Conservation (phyloP, 441 rosid species). For the Corymbia citriodora region DNA sequence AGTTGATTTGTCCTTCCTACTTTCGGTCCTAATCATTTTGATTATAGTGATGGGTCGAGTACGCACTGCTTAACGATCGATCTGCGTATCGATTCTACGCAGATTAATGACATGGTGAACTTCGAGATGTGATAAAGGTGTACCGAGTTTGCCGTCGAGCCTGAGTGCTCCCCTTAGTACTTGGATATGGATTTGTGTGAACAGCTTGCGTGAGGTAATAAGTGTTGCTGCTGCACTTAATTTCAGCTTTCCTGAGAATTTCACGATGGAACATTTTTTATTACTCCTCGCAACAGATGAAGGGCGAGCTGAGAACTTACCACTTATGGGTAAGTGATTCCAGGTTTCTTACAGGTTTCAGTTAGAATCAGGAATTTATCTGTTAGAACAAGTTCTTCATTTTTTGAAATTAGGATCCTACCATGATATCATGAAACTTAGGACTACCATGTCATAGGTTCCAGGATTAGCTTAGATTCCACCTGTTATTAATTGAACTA, state of each 20-base stretch:
- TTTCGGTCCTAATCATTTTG: conserved; percentile 40
- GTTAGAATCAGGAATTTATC: too few relatives aligned
- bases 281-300: background rate
- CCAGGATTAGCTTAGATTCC: too few relatives aligned
- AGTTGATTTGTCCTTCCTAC: conserved; percentile 34
- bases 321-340: background rate
- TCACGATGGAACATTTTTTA: background rate
- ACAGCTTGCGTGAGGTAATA: background rate
- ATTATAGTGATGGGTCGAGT: conserved; percentile 40
- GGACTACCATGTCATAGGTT: too few relatives aligned
- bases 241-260: background rate
- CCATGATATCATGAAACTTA: too few relatives aligned
- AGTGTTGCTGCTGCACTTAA: background rate
- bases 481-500: too few relatives aligned
- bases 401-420: too few relatives aligned
- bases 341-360: too few relatives aligned
- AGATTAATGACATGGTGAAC: background rate
- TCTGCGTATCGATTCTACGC: background rate
- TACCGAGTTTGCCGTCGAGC: background rate
- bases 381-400: too few relatives aligned
- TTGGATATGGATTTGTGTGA: background rate
- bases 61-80: conserved; percentile 15
- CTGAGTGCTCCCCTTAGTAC: background rate
- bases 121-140: background rate
- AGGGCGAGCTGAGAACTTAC: background rate